Evolutionary conservation across 2,329 filamentous ascomycete genomes (phyloP).

Genomic region (Mycosphaerella sp.): DNA sequence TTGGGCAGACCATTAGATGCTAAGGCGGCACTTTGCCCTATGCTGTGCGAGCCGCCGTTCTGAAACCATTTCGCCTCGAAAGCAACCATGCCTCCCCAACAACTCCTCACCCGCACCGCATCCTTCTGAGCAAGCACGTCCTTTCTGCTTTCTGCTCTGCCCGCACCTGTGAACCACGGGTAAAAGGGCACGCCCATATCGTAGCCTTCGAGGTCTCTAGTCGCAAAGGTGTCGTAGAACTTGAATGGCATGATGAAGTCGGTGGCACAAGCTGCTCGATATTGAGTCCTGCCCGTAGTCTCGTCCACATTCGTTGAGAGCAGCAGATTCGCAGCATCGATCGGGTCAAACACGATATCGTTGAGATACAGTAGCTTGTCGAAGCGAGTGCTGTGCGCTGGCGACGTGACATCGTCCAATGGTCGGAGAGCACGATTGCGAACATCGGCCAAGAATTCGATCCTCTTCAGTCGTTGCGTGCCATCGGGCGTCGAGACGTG

Average conservation of each 20-base stretch:
- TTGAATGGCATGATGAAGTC: constrained; percentile 63
- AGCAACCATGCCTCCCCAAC: constrained; percentile 71
- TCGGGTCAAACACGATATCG: constrained; percentile 58
- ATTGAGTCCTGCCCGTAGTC: constrained; percentile 45
- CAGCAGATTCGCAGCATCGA: constrained; percentile 55
- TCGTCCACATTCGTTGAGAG: constrained; percentile 55
- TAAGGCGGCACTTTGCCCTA: not conserved
- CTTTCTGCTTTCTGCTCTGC: constrained; percentile 47
- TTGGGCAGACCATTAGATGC: not conserved
- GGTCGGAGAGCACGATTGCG: constrained; percentile 64
- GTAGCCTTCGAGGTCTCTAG: constrained; percentile 59
- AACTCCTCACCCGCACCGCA: constrained; percentile 63
- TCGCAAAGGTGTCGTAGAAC: constrained; percentile 69
- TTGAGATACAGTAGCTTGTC: constrained; percentile 58
- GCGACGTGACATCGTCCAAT: constrained; percentile 48
- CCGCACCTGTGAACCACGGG: constrained; percentile 57
- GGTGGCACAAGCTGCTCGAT: constrained; percentile 63
- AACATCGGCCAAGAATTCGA: constrained; percentile 65
- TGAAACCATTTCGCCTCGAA: constrained; percentile 58
- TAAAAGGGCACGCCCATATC: constrained; percentile 59
- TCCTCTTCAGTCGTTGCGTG: constrained; percentile 59
- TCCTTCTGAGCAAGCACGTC: constrained; percentile 57
- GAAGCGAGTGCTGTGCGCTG: constrained; percentile 38
- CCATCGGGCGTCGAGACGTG: constrained; percentile 58
- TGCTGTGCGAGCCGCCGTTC: constrained; percentile 17